These are phyloP conservation scores for Cadophora sp. DNA, from an alignment of 2,329 filamentous ascomycete species.

Conservation along the genomic window DNA sequence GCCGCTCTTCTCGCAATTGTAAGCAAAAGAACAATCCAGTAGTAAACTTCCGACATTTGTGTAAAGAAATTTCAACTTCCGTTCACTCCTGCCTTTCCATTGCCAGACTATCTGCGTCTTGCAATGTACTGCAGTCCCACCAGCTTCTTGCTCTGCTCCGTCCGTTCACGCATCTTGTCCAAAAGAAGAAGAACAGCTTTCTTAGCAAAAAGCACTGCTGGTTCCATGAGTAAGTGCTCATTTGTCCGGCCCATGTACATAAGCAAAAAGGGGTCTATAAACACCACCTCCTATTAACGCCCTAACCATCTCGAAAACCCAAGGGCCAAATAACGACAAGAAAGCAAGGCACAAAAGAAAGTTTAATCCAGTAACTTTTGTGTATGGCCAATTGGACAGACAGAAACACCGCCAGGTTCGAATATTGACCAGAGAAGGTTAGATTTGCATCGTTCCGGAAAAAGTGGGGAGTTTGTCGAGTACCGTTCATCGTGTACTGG, in stretches of 20 bases:
- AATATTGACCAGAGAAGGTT: conserved; percentile 32
- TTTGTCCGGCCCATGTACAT: conserved; percentile 12
- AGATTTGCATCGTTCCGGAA: conserved; percentile 19
- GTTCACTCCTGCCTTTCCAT: conserved; percentile 8
- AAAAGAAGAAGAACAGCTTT: neutral
- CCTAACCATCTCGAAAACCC: conserved; percentile 1
- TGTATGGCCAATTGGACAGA: conserved; percentile 11
- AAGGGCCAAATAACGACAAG: conserved; percentile 11
- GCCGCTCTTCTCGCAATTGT: neutral
- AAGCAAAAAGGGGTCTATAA: conserved; percentile 22
- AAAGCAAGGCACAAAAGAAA: conserved; percentile 17
- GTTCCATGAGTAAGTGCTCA: neutral
- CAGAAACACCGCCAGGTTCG: conserved; percentile 17
- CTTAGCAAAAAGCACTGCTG: conserved; percentile 3
- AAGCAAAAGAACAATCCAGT: neutral
- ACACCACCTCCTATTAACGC: conserved; percentile 19
- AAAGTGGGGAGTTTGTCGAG: conserved; percentile 9
- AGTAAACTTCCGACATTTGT: conserved; percentile 1
- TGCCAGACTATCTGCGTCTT: neutral
- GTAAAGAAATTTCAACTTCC: neutral
- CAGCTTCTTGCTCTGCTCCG: neutral
- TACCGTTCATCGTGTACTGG: conserved; percentile 19
- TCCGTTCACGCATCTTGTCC: neutral
- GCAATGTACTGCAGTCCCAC: conserved; percentile 12
- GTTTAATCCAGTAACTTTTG: conserved; percentile 22